Percentiles rank a stretch among this genome's conserved stretches.
phyloP scores from a whole-genome alignment of 495 filamentous ascomycete genomes.

The Aspergillus campestris region DNA sequence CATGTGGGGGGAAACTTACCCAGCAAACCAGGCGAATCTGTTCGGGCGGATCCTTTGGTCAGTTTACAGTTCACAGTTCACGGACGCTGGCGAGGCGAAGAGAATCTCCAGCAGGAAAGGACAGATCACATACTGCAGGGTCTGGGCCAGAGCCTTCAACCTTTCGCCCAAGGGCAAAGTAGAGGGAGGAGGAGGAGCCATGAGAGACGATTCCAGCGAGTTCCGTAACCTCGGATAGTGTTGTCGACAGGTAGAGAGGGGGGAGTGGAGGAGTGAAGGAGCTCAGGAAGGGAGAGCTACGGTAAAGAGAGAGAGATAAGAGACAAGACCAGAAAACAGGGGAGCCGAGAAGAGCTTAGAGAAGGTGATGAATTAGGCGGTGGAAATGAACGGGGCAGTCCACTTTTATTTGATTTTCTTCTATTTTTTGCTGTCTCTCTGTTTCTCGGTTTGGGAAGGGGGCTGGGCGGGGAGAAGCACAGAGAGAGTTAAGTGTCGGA shows the following conservation, averaged over 20 bases:
- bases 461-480: too few species aligned
- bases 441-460: too few species aligned
- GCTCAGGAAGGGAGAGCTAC: too few species aligned
- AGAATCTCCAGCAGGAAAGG: slow-evolving; percentile 8
- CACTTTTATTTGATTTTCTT: too few species aligned
- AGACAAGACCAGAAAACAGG: too few species aligned
- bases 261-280: neutral
- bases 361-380: too few species aligned
- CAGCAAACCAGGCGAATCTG: slow-evolving; percentile 78
- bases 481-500: too few species aligned
- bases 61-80: slow-evolving; percentile 23
- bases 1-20: slow-evolving; percentile 50
- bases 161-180: slow-evolving; percentile 65
- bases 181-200: slow-evolving; percentile 74
- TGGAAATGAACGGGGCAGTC: too few species aligned
- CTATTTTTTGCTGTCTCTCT: too few species aligned
- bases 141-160: slow-evolving; percentile 68
- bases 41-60: slow-evolving; percentile 8
- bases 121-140: slow-evolving; percentile 64
- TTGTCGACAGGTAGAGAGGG: neutral
- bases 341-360: too few species aligned
- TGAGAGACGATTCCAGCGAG: slow-evolving; percentile 19
- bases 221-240: neutral
- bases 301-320: too few species aligned
- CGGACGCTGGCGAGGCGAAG: too few species aligned